These are phyloP conservation scores for Xerocomellus dryophilus DNA, from an alignment of 768 basidiomycete species.

Conservation along the genomic window DNA sequence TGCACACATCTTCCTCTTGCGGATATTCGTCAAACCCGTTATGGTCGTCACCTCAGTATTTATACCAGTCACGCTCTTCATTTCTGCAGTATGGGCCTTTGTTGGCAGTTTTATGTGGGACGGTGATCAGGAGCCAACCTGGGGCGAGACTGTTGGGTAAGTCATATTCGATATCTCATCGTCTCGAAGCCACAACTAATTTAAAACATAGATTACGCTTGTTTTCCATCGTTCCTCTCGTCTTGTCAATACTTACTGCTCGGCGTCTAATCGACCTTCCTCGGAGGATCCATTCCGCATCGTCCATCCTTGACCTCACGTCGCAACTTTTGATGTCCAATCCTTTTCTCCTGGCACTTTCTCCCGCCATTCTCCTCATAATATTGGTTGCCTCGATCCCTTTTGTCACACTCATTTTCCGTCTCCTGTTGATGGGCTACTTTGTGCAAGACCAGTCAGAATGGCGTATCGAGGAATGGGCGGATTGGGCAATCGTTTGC, in stretches of 20 bases:
- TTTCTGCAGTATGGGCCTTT: slow-evolving; percentile 80
- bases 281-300: slow-evolving; percentile 64
- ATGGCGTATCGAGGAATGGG: slow-evolving; percentile 62
- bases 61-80: slow-evolving; percentile 68
- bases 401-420: slow-evolving; percentile 74
- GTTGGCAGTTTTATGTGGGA: slow-evolving; percentile 72
- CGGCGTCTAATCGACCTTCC: slow-evolving; percentile 72
- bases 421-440: slow-evolving; percentile 71
- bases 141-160: slow-evolving; percentile 81
- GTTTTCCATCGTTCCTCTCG: slow-evolving; percentile 73
- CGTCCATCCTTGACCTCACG: slow-evolving; percentile 53
- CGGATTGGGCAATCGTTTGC: slow-evolving; percentile 67
- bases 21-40: slow-evolving; percentile 80
- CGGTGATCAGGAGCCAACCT: slow-evolving; percentile 55
- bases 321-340: slow-evolving; percentile 68
- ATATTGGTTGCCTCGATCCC: slow-evolving; percentile 72
- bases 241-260: slow-evolving; percentile 65
- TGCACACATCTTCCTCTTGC: slow-evolving; percentile 68
- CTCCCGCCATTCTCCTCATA: slow-evolving; percentile 66
- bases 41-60: slow-evolving; percentile 75
- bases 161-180: slow-evolving; percentile 23
- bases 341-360: slow-evolving; percentile 72
- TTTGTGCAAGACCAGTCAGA: slow-evolving; percentile 40
- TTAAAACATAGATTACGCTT: slow-evolving; percentile 42
- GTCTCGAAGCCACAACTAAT: slow-evolving; percentile 8